These are phyloP conservation scores for Xylariaceae sp. DNA, from an alignment of 2,329 filamentous ascomycete genomes.

Conservation along the genomic window DNA sequence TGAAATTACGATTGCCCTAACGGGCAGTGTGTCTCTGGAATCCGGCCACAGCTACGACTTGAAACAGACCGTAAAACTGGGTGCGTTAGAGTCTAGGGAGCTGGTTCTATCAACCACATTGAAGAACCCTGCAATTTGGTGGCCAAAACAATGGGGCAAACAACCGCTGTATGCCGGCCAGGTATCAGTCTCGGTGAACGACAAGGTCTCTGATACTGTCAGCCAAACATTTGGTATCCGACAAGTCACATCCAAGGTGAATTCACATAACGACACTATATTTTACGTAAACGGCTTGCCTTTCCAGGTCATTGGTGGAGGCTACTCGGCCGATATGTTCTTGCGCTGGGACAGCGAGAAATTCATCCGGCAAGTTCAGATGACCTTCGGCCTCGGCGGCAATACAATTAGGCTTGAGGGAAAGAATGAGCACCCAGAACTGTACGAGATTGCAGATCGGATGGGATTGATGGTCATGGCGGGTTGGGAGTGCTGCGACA, in stretches of 20 bases:
- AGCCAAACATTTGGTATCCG: slow-evolving; percentile 58
- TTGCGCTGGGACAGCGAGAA: slow-evolving; percentile 60
- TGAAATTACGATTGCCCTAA: slow-evolving; percentile 47
- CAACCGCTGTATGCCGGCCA: slow-evolving; percentile 58
- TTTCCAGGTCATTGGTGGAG: slow-evolving; percentile 67
- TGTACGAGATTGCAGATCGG: slow-evolving; percentile 65
- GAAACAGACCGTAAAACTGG: slow-evolving; percentile 46
- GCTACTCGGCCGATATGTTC: slow-evolving; percentile 68
- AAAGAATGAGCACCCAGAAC: slow-evolving; percentile 67
- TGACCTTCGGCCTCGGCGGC: slow-evolving; percentile 65
- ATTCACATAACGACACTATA: slow-evolving; percentile 58
- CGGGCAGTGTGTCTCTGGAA: slow-evolving; percentile 46
- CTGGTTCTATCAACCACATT: slow-evolving; percentile 49
- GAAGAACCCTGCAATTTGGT: slow-evolving; percentile 61
- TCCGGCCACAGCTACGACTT: slow-evolving; percentile 35
- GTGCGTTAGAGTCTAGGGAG: slow-evolving; percentile 47
- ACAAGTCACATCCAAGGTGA: slow-evolving; percentile 58
- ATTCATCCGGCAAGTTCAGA: slow-evolving; percentile 56
- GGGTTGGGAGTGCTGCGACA: slow-evolving; percentile 72
- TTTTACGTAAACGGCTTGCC: slow-evolving; percentile 63
- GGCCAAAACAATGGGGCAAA: slow-evolving; percentile 65
- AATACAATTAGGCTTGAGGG: slow-evolving; percentile 70
- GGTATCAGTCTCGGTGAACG: slow-evolving; percentile 38
- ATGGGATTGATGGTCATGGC: slow-evolving; percentile 67
- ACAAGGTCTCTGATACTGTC: slow-evolving; percentile 43